Base-by-base conservation (phyloP, 495 filamentous ascomycete genomes). In the Amorphotheca resinae region DNA sequence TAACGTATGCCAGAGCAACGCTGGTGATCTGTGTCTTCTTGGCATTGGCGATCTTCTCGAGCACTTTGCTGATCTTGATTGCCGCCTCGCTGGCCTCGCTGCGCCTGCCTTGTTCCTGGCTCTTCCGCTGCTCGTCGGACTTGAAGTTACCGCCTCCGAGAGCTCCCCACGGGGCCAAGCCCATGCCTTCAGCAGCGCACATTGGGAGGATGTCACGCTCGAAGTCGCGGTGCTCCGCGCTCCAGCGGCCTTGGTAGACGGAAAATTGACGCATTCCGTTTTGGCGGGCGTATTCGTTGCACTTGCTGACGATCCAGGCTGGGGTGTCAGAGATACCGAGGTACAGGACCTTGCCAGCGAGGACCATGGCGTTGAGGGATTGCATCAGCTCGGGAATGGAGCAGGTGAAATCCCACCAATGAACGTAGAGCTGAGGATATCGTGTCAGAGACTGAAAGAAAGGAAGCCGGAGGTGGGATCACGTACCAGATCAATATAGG, bases 191-290 rank as follows among this genome's bases (percentile, higher is more conserved):
- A 9, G 61, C 68, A 7, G 59, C 55, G 41, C 55, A 61, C 80
- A 84, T 84, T 40, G 74, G 75, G 38, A 84, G 67, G 41, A 84
- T 80, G 1, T 84, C 80, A 15, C 80, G 63, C 58, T 84, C 80
- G 28, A 83, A 71, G 48, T 83, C 80, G n/a, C 80, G 70, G 5
- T 52, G 46, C 0, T 68, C 66, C 7, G 75, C 77, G 17, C 60
- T 70, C 76, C 77, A 84, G 15, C 60, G 61, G 15, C 80, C 80
- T 53, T 82, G 76, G 58, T 82, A 84, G 8, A 83, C 75, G 20
- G 62, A 63, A 59, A 84, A 84, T 30, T 67, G 76, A 20, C 70
- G 67, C 0, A 80, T 58, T n/a, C 72, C 69, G 49, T 84, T 73
- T 38, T 70, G 63, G 11, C 79, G 69, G 1, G 79, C 79, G 54